phyloP scores from a whole-genome alignment of 306 rosid genomes.

The Begonia fuchsioides region DNA sequence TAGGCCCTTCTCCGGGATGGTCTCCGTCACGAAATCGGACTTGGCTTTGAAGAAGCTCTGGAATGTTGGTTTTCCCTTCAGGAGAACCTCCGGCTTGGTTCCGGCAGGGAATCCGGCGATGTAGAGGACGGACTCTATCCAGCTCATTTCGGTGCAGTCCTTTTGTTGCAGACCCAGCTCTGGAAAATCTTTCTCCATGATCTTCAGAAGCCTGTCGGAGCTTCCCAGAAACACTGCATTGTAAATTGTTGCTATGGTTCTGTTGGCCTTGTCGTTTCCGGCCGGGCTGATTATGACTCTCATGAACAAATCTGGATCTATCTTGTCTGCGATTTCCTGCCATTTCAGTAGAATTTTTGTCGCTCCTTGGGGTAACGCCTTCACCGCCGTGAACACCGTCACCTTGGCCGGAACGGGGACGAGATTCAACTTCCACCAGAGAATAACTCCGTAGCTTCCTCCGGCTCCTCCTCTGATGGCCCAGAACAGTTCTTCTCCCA shows the following conservation, averaged over 20 bases:
- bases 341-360: conserved; percentile 39
- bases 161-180: conserved; percentile 42
- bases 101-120: conserved; percentile 55
- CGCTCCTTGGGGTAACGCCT: conserved; percentile 40
- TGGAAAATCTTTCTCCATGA: conserved; percentile 41
- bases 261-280: conserved; percentile 17
- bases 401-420: conserved; percentile 57
- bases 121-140: conserved; percentile 64
- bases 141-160: conserved; percentile 50
- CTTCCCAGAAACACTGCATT: conserved; percentile 52
- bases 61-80: conserved; percentile 46
- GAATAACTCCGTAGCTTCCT: conserved; percentile 65
- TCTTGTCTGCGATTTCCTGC: conserved; percentile 53
- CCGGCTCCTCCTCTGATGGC: conserved; percentile 93
- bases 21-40: conserved; percentile 50
- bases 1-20: conserved; percentile 45
- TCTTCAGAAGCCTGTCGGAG: conserved; percentile 29
- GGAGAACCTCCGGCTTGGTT: conserved; percentile 42
- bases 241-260: conserved; percentile 45
- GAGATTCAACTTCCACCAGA: conserved; percentile 76
- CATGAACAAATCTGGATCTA: conserved; percentile 49
- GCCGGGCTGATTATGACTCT: conserved; percentile 28
- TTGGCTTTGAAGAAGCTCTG: conserved; percentile 76
- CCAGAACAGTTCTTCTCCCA: conserved; percentile 90
- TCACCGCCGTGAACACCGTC: conserved; percentile 55